Percentiles rank a stretch among this genome's conserved stretches.
phyloP scores from a whole-genome alignment of 768 basidiomycete genomes.

The Lentinula lateritia region DNA sequence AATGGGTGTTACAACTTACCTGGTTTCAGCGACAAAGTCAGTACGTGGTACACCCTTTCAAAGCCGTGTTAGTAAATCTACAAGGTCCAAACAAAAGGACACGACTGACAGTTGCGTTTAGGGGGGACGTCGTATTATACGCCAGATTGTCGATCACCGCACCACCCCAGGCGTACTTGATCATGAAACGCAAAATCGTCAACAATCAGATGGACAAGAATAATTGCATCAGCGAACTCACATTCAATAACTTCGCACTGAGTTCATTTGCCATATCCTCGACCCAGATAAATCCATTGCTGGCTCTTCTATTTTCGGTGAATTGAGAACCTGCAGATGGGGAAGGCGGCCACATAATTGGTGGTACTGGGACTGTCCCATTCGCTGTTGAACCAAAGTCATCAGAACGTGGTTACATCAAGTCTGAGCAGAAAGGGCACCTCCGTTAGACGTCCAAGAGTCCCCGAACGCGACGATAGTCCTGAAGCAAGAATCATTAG shows the following conservation, averaged over 20 bases:
- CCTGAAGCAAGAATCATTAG: conserved; percentile 2
- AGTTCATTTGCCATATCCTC: conserved; percentile 23
- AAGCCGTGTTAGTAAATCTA: background rate
- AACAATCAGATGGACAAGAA: background rate
- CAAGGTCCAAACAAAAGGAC: background rate
- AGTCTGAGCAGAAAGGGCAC: conserved; percentile 5
- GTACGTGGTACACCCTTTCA: conserved; percentile 16
- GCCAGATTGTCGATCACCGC: conserved; percentile 27
- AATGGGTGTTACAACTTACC: background rate
- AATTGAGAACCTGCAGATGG: conserved; percentile 25
- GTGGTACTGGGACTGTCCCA: conserved; percentile 25
- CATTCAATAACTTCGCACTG: conserved; percentile 24
- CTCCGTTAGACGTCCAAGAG: conserved; percentile 26
- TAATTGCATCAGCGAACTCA: conserved; percentile 5
- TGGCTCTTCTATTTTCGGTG: conserved; percentile 22
- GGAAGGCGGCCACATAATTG: conserved; percentile 23
- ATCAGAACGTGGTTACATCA: too few relatives aligned
- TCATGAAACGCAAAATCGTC: background rate
- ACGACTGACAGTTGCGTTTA: conserved; percentile 16
- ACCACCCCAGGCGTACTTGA: conserved; percentile 27
- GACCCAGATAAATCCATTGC: conserved; percentile 27
- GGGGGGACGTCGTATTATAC: conserved; percentile 25
- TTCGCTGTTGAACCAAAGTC: conserved; percentile 15
- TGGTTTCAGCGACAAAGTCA: conserved; percentile 23
- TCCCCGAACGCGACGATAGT: conserved; percentile 26